A percentile compares a stretch with the other conserved stretches of the same genome.
phyloP scores from a whole-genome alignment of 2,329 filamentous ascomycete species.

The Cercospora berteroae region DNA sequence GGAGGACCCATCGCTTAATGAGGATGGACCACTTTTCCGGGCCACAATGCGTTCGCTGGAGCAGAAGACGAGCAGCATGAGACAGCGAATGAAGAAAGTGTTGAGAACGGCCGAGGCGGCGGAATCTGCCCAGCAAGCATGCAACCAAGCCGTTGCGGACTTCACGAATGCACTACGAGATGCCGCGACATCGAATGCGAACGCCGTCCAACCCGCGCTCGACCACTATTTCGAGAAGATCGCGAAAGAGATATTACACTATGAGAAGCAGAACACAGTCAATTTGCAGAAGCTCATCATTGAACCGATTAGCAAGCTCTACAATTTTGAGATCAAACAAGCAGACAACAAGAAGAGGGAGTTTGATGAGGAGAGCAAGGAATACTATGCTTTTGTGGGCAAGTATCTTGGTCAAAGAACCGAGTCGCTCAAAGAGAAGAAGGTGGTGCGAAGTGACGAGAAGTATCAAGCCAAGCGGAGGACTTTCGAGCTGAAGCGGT shows the following conservation, averaged over 20 bases:
- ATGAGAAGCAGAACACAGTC: conserved; percentile 78
- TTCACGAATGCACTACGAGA: conserved; percentile 87
- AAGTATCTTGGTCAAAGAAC: conserved; percentile 94
- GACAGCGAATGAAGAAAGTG: conserved; percentile 91
- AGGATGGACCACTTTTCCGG: conserved; percentile 92
- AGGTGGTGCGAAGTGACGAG: conserved; percentile 87
- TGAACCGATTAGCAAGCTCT: conserved; percentile 86
- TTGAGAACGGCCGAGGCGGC: conserved; percentile 91
- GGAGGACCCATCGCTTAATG: conserved; percentile 79
- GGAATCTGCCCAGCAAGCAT: conserved; percentile 72
- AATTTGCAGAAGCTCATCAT: conserved; percentile 93
- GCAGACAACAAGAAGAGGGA: conserved; percentile 95
- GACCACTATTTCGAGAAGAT: conserved; percentile 99
- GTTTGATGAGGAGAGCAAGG: conserved; percentile 97
- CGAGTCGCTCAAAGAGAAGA: conserved; percentile 96
- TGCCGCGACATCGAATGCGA: conserved; percentile 85
- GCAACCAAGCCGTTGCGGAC: conserved; percentile 78
- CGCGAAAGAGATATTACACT: conserved; percentile 80
- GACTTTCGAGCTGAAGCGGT: conserved; percentile 94
- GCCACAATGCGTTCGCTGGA: conserved; percentile 96
- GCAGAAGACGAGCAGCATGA: conserved; percentile 94
- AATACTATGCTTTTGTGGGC: conserved; percentile 94
- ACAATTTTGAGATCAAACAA: conserved; percentile 95
- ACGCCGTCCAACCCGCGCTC: conserved; percentile 92
- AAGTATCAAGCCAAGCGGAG: conserved; percentile 94